These are phyloP conservation scores for Austropuccinia psidii DNA, from an alignment of 1,284 basidiomycete genomes.

Conservation along the genomic window DNA sequence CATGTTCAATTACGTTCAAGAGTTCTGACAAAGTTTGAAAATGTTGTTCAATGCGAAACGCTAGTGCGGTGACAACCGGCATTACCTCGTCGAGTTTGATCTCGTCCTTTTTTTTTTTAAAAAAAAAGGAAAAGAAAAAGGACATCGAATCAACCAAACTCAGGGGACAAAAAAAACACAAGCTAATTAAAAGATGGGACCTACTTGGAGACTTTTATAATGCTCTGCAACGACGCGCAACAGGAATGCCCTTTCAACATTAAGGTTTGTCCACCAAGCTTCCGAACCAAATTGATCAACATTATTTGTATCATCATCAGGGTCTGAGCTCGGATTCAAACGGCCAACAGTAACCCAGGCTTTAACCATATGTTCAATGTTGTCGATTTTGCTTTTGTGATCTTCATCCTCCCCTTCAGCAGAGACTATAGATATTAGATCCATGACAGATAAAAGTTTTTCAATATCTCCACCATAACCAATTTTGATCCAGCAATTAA, in stretches of 20 bases:
- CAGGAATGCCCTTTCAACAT: slow-evolving; percentile 73
- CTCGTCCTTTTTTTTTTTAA: slow-evolving; percentile 52
- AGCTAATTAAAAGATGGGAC: slow-evolving; percentile 26
- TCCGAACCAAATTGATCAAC: slow-evolving; percentile 71
- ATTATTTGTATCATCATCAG: slow-evolving; percentile 57
- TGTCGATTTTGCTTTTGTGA: slow-evolving; percentile 17
- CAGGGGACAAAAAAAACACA: background rate
- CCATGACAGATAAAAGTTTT: slow-evolving; percentile 15
- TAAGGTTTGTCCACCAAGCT: slow-evolving; percentile 65
- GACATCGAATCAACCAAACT: background rate
- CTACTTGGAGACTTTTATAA: slow-evolving; percentile 57
- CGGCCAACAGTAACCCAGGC: slow-evolving; percentile 60
- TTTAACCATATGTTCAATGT: slow-evolving; percentile 14
- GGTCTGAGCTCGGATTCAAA: slow-evolving; percentile 59
- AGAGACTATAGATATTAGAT: slow-evolving; percentile 17
- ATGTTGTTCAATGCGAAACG: slow-evolving; percentile 70
- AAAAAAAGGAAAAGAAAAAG: slow-evolving; percentile 31
- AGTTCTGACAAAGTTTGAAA: slow-evolving; percentile 49
- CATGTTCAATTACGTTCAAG: slow-evolving; percentile 58
- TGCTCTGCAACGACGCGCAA: slow-evolving; percentile 77
- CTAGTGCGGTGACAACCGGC: slow-evolving; percentile 81
- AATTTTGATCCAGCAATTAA: slow-evolving; percentile 58
- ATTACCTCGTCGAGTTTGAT: slow-evolving; percentile 64
- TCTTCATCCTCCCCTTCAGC: slow-evolving; percentile 23
- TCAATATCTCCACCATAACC: slow-evolving; percentile 23